These are phyloP conservation scores for Serendipita sp. DNA, from an alignment of 1,284 basidiomycete species.

Conservation along the genomic window DNA sequence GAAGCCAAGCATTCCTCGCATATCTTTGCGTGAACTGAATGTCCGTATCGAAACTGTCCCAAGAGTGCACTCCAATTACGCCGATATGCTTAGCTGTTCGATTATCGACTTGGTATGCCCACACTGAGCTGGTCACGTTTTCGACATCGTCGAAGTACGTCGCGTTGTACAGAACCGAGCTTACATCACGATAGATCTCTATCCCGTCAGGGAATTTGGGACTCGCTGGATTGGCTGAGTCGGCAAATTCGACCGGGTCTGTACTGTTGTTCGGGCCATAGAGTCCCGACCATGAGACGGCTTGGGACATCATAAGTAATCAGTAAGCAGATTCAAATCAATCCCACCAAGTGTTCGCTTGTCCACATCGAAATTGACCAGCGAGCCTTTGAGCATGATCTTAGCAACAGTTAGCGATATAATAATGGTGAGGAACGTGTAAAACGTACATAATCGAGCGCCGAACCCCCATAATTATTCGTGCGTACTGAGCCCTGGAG, in stretches of 20 bases:
- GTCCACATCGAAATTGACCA: background rate
- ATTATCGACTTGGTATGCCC: no score
- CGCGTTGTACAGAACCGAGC: background rate
- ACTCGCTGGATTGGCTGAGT: background rate
- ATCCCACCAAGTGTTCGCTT: background rate
- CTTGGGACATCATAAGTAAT: no score
- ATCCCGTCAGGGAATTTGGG: background rate
- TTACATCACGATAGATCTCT: background rate
- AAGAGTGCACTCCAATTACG: no score
- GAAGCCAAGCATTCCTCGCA: no score
- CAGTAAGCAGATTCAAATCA: no score
- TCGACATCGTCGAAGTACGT: background rate
- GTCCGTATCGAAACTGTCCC: no score
- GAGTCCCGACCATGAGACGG: background rate
- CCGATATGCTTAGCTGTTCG: no score
- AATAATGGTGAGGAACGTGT: background rate
- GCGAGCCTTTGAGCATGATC: background rate
- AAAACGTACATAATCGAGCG: background rate
- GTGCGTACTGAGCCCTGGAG: background rate
- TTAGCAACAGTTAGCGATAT: background rate
- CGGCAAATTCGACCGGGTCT: background rate
- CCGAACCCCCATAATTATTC: background rate
- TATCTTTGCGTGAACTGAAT: no score
- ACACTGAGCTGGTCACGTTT: no score
- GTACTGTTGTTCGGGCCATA: background rate